Evolutionary conservation across 441 rosid genomes (phyloP).

Genomic region (Corymbia calophylla): DNA sequence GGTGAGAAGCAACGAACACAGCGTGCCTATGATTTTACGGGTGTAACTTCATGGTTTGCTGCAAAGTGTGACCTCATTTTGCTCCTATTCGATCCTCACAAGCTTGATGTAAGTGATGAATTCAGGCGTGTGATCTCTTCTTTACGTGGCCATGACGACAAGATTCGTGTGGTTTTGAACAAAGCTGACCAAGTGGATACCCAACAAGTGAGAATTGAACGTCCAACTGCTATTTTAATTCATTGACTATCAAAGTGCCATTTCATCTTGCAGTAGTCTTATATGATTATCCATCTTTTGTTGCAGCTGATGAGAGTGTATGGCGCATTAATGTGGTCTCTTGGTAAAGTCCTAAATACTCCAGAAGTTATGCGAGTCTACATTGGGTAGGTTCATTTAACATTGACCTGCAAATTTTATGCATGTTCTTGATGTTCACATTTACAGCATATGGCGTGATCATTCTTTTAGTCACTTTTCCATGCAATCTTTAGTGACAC

Average conservation of each 20-base stretch:
- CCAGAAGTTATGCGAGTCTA: slow-evolving; percentile 95
- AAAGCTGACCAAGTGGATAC: slow-evolving; percentile 95
- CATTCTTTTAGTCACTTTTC: neutral
- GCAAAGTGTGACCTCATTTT: slow-evolving; percentile 95
- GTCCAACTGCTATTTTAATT: neutral
- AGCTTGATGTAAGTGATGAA: slow-evolving; percentile 92
- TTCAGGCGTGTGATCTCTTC: slow-evolving; percentile 95
- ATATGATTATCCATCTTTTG: neutral
- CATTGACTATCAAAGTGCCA: neutral
- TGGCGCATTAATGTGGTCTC: slow-evolving; percentile 99
- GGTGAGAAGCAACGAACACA: slow-evolving; percentile 94
- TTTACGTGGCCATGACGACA: slow-evolving; percentile 92
- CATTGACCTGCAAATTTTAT: neutral
- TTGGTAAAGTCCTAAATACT: slow-evolving; percentile 91
- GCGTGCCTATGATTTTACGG: slow-evolving; percentile 84
- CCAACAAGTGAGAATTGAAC: slow-evolving; percentile 54
- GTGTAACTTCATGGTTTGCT: slow-evolving; percentile 97
- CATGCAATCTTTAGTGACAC: neutral
- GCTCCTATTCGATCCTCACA: slow-evolving; percentile 94
- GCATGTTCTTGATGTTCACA: neutral
- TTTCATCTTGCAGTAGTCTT: neutral
- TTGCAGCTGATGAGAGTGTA: slow-evolving; percentile 94
- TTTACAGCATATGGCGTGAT: neutral
- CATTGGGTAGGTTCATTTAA: slow-evolving; percentile 58
- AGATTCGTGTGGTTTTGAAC: slow-evolving; percentile 93